Evolutionary conservation across 2,329 filamentous ascomycete genomes (phyloP).

Genomic region (Lecanosticta acicola): DNA sequence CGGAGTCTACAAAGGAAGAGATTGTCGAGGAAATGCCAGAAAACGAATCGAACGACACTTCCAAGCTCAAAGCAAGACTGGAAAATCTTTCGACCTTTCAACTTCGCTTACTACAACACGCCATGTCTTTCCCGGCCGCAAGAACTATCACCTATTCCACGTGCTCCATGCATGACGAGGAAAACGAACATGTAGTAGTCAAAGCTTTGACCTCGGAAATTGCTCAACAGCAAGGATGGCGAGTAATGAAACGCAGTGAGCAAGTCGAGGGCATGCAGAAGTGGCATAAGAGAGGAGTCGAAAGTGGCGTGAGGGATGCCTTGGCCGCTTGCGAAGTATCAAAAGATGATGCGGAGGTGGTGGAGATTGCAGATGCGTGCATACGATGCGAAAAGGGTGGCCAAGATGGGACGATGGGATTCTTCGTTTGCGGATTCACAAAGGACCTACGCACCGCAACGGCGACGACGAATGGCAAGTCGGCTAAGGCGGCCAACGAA

Average conservation of each 20-base stretch:
- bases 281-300: constrained; percentile 60
- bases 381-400: constrained; percentile 78
- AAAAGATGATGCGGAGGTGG: constrained; percentile 12
- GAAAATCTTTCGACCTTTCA: constrained; percentile 75
- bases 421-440: constrained; percentile 87
- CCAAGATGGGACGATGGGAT: constrained; percentile 81
- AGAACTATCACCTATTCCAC: constrained; percentile 83
- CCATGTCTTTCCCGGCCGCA: constrained; percentile 72
- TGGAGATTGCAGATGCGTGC: constrained; percentile 61
- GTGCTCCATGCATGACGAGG: constrained; percentile 78
- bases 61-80: constrained; percentile 58
- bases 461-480: neutral
- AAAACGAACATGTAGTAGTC: constrained; percentile 83
- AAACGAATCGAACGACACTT: constrained; percentile 41
- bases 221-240: constrained; percentile 67
- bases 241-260: constrained; percentile 62
- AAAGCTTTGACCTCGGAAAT: constrained; percentile 62
- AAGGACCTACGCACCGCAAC: constrained; percentile 41
- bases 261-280: constrained; percentile 70
- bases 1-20: constrained; percentile 8
- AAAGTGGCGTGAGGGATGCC: constrained; percentile 35
- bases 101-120: constrained; percentile 72
- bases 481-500: constrained; percentile 1
- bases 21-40: constrained; percentile 26
- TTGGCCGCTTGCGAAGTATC: constrained; percentile 4